A percentile compares a stretch with the other conserved stretches of the same genome.
phyloP scores from a whole-genome alignment of 768 basidiomycete genomes.

The Naematelia encephala region DNA sequence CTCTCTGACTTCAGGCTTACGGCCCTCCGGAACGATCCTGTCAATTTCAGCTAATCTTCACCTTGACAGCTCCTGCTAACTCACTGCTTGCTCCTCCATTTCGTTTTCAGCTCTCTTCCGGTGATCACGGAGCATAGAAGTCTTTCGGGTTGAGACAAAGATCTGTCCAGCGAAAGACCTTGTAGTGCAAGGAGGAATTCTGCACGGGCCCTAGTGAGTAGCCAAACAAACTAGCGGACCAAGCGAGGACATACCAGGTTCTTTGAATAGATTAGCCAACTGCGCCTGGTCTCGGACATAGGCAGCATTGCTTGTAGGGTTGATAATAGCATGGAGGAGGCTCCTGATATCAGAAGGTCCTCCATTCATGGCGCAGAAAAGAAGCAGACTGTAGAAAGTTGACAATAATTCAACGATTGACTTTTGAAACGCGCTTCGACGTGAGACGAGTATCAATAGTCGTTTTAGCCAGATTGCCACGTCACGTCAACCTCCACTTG shows the following conservation, averaged over 20 bases:
- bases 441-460: not conserved
- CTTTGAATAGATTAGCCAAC: slow-evolving; percentile 37
- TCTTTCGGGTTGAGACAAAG: slow-evolving; percentile 36
- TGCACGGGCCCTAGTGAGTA: slow-evolving; percentile 9
- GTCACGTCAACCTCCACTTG: not conserved
- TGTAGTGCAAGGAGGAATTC: slow-evolving; percentile 45
- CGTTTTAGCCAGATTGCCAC: not conserved
- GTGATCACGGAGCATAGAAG: slow-evolving; percentile 42
- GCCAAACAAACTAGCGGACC: not conserved
- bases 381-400: not conserved
- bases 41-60: not conserved
- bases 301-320: slow-evolving; percentile 28
- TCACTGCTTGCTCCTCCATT: slow-evolving; percentile 49
- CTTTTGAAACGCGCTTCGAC: not conserved
- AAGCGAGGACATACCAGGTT: slow-evolving; percentile 30
- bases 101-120: slow-evolving; percentile 47
- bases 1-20: slow-evolving; percentile 43
- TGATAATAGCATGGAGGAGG: slow-evolving; percentile 30
- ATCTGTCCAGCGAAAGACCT: slow-evolving; percentile 30
- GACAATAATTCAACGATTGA: not conserved
- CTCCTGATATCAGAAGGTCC: slow-evolving; percentile 17
- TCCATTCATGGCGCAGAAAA: slow-evolving; percentile 9
- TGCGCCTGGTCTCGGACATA: slow-evolving; percentile 36
- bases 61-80: not conserved
- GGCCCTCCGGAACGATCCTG: slow-evolving; percentile 41